These are phyloP conservation scores for Phytophthora macrochlamydospora DNA, from an alignment of 352 stramenopile genomes.

Conservation along the genomic window DNA sequence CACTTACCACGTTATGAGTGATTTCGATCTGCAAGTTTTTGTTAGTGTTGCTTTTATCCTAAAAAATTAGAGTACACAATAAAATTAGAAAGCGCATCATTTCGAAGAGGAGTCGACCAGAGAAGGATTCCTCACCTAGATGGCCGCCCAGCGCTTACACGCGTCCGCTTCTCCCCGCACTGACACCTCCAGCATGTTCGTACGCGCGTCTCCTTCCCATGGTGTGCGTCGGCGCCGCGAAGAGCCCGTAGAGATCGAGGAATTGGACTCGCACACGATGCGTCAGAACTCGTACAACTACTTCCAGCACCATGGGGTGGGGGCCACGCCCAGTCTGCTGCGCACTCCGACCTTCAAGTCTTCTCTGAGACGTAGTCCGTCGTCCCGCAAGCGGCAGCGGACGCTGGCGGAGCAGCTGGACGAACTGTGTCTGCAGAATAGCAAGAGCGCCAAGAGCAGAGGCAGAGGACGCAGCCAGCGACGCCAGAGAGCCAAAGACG, in stretches of 20 bases:
- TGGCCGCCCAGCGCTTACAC: too few species aligned
- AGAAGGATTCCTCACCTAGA: not conserved
- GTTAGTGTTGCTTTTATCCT: too few species aligned
- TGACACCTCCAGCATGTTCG: constrained; percentile 4
- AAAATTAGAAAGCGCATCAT: not conserved
- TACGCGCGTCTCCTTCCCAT: constrained; percentile 13
- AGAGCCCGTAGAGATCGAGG: constrained; percentile 61
- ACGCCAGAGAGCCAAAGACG: constrained; percentile 9
- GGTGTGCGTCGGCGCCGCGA: constrained; percentile 60
- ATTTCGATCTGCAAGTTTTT: too few species aligned
- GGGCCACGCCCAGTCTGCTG: constrained; percentile 12
- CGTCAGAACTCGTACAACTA: constrained; percentile 75
- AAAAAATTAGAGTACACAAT: too few species aligned
- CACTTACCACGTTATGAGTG: too few species aligned
- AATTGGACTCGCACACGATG: constrained; percentile 74
- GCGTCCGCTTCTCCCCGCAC: not conserved
- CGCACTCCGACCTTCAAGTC: constrained; percentile 26
- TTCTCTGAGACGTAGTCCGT: constrained; percentile 16
- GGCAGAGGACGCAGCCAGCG: constrained; percentile 4
- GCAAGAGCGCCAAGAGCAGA: constrained; percentile 8
- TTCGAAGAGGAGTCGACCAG: not conserved
- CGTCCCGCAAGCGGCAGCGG: constrained; percentile 56
- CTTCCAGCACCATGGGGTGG: constrained; percentile 48
- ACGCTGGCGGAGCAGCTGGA: constrained; percentile 73
- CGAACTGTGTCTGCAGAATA: constrained; percentile 44